Conservation (phyloP, 192 early-diverging fungal genomes). For the Gorgonomyces haynaldii region DNA sequence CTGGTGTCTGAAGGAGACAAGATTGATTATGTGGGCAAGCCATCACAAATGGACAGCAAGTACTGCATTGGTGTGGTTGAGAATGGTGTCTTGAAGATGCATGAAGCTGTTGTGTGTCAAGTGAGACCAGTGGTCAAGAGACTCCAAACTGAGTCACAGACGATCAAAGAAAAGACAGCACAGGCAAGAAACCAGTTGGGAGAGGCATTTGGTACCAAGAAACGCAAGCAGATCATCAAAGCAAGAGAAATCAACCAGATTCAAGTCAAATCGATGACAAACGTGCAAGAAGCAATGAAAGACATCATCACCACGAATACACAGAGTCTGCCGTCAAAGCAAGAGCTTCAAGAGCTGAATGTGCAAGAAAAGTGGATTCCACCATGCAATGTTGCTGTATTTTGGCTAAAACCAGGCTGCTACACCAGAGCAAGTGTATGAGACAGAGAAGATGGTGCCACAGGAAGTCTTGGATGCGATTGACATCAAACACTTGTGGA, state of each 20-base stretch:
- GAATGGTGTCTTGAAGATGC: constrained; percentile 59
- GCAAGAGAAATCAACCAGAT: constrained; percentile 80
- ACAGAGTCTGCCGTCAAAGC: constrained; percentile 46
- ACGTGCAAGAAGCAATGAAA: constrained; percentile 52
- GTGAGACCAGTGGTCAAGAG: constrained; percentile 62
- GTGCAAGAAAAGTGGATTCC: constrained; percentile 62
- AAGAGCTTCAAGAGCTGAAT: constrained; percentile 31
- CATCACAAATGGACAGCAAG: constrained; percentile 22
- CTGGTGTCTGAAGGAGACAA: constrained; percentile 61
- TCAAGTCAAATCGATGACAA: constrained; percentile 54
- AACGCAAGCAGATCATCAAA: constrained; percentile 66
- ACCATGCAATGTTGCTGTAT: constrained; percentile 48
- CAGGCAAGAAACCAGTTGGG: constrained; percentile 69
- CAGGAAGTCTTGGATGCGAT: constrained; percentile 52
- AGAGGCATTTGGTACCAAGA: constrained; percentile 87
- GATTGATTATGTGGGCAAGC: constrained; percentile 62
- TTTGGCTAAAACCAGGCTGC: constrained; percentile 24
- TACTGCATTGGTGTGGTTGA: constrained; percentile 77
- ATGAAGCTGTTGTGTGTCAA: constrained; percentile 50
- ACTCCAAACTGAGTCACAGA: constrained; percentile 35
- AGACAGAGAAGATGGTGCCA: constrained; percentile 61
- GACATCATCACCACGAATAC: constrained; percentile 57
- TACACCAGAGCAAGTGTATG: constrained; percentile 65
- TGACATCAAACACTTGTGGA: constrained; percentile 39
- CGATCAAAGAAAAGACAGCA: constrained; percentile 28